Conservation (phyloP, 2,329 filamentous ascomycete species). For the Neurospora sp. region DNA sequence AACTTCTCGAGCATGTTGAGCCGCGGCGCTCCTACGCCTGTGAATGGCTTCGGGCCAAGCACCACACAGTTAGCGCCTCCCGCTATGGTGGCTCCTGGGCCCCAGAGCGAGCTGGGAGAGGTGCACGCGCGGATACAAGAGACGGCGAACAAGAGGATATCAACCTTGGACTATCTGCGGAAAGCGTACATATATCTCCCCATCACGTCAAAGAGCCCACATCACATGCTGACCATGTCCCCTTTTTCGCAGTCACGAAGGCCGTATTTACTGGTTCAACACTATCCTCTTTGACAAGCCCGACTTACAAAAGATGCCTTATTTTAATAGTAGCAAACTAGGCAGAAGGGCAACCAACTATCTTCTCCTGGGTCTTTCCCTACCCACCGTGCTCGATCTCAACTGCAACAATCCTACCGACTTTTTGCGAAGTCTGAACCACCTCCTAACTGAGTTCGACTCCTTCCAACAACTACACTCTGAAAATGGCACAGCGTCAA, state of each 20-base stretch:
- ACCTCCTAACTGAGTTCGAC: slow-evolving; percentile 84
- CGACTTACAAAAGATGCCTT: slow-evolving; percentile 73
- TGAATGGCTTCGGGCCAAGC: slow-evolving; percentile 16
- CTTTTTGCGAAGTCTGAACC: slow-evolving; percentile 78
- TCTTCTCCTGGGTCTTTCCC: slow-evolving; percentile 81
- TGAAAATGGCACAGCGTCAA: slow-evolving; percentile 60
- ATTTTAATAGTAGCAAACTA: slow-evolving; percentile 75
- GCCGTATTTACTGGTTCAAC: slow-evolving; percentile 96
- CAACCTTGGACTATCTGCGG: slow-evolving; percentile 82
- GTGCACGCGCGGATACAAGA: slow-evolving; percentile 65
- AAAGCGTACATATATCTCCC: slow-evolving; percentile 60
- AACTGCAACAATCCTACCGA: slow-evolving; percentile 71
- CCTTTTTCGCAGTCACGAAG: slow-evolving; percentile 62
- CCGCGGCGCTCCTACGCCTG: slow-evolving; percentile 29
- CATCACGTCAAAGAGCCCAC: not conserved
- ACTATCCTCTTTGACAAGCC: slow-evolving; percentile 82
- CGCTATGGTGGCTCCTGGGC: slow-evolving; percentile 21
- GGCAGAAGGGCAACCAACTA: slow-evolving; percentile 88
- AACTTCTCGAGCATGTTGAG: slow-evolving; percentile 34
- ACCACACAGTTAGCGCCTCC: slow-evolving; percentile 22
- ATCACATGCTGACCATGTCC: slow-evolving; percentile 4
- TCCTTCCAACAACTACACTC: slow-evolving; percentile 83
- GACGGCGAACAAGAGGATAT: slow-evolving; percentile 82
- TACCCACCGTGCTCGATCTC: slow-evolving; percentile 83
- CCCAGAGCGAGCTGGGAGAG: slow-evolving; percentile 37